Percentiles rank a stretch among this genome's conserved stretches.
Evolutionary conservation across 2,329 filamentous ascomycete genomes (phyloP).

Genomic region (Coniochaeta sp.): DNA sequence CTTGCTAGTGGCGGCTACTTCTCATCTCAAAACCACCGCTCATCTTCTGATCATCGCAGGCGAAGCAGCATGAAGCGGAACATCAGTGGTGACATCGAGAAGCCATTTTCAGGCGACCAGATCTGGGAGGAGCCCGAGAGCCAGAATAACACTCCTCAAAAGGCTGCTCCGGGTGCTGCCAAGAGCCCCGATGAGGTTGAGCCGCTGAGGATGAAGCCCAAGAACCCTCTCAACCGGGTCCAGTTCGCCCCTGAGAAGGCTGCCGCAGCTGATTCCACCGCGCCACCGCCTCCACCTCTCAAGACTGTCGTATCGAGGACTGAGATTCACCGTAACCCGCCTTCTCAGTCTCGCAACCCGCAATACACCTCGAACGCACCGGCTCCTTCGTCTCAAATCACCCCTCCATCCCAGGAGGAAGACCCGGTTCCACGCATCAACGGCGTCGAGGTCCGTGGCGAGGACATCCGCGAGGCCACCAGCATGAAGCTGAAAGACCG

Average conservation of each 20-base stretch:
- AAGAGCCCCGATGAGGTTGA: conserved; percentile 20
- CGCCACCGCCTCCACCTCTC: conserved; percentile 27
- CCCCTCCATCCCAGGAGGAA: conserved; percentile 18
- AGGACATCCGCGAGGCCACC: conserved; percentile 85
- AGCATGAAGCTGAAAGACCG: conserved; percentile 83
- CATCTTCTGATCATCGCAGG: conserved; percentile 34
- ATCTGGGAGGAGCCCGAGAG: conserved; percentile 83
- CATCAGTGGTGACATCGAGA: conserved; percentile 60
- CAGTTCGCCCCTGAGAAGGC: conserved; percentile 42
- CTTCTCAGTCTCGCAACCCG: conserved; percentile 74
- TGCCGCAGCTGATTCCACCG: conserved; percentile 21
- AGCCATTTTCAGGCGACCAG: conserved; percentile 66
- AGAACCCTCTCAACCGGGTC: conserved; percentile 60
- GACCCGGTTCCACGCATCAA: conserved; percentile 58
- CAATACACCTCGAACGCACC: conserved; percentile 65
- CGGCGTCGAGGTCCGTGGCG: conserved; percentile 73
- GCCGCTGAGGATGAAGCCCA: conserved; percentile 50
- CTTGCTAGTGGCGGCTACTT: conserved; percentile 26
- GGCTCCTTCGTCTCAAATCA: conserved; percentile 17
- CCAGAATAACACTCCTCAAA: conserved; percentile 17
- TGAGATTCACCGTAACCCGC: conserved; percentile 77
- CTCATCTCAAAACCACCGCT: conserved; percentile 17
- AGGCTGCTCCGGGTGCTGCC: conserved; percentile 16
- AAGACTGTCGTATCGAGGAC: conserved; percentile 34
- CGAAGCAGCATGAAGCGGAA: conserved; percentile 64